Evolutionary conservation across 305 asterid species (phyloP).

Genomic region (Ajuga reptans): DNA sequence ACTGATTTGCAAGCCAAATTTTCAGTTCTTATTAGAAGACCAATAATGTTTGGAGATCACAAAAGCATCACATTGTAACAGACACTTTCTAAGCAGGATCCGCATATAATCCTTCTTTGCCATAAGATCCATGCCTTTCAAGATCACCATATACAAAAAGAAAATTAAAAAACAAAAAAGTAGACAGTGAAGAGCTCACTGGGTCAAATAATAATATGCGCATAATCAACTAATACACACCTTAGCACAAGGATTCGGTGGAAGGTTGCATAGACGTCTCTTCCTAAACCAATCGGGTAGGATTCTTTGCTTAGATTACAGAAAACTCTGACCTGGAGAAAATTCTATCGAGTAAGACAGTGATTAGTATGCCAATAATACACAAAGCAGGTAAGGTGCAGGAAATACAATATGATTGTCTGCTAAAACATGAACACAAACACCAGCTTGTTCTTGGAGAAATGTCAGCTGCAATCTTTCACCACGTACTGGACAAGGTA

Average conservation of each 20-base stretch:
- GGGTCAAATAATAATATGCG: slow-evolving; percentile 8
- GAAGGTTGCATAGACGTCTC: slow-evolving; percentile 59
- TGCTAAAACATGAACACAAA: slow-evolving; percentile 58
- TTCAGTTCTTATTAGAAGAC: not conserved
- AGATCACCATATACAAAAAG: not conserved
- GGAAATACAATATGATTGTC: slow-evolving; percentile 40
- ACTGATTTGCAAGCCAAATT: not conserved
- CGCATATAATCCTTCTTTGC: not conserved
- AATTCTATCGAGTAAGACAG: slow-evolving; percentile 20
- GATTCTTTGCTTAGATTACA: slow-evolving; percentile 39
- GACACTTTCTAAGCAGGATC: not conserved
- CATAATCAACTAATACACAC: slow-evolving; percentile 28
- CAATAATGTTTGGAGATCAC: not conserved
- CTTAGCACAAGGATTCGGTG: slow-evolving; percentile 63
- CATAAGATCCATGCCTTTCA: not conserved
- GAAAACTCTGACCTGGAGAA: slow-evolving; percentile 53
- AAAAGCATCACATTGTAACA: not conserved
- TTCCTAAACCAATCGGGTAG: slow-evolving; percentile 61
- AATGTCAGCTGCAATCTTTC: slow-evolving; percentile 31
- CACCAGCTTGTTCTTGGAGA: slow-evolving; percentile 37
- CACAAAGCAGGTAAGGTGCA: slow-evolving; percentile 18
- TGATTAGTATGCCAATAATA: slow-evolving; percentile 7
- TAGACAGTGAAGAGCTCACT: not conserved
- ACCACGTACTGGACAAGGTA: slow-evolving; percentile 21
- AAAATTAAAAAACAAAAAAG: not conserved